Percentiles rank a stretch among this genome's conserved stretches.
Conservation (phyloP, 306 rosid genomes). For the Delonix regia region DNA sequence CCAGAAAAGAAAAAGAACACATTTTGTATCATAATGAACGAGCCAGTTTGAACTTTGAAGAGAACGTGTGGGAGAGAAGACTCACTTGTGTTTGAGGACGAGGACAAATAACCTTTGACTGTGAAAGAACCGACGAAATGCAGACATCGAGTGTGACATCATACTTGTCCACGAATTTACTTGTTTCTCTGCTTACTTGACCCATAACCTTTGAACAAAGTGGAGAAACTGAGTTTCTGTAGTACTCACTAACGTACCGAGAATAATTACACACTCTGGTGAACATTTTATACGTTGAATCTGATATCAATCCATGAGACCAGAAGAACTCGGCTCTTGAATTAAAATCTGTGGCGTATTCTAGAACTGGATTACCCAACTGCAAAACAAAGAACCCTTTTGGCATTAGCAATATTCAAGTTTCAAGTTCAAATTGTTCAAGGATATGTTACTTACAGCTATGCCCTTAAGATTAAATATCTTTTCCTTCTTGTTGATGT, state of each 20-base stretch:
- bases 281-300: constrained; percentile 47
- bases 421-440: neutral
- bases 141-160: constrained; percentile 90
- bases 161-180: constrained; percentile 75
- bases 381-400: constrained; percentile 32
- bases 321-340: constrained; percentile 59
- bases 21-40: neutral
- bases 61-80: constrained; percentile 6
- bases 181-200: constrained; percentile 73
- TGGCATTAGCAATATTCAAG: constrained; percentile 13
- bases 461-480: constrained; percentile 69
- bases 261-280: constrained; percentile 55
- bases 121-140: constrained; percentile 66
- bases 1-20: constrained; percentile 14
- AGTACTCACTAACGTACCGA: constrained; percentile 53
- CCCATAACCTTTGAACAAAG: constrained; percentile 63
- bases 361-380: constrained; percentile 63
- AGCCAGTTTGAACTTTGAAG: constrained; percentile 21
- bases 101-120: constrained; percentile 60
- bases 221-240: constrained; percentile 49
- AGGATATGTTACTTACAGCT: constrained; percentile 54
- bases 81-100: constrained; percentile 61
- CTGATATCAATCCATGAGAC: constrained; percentile 63
- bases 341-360: constrained; percentile 50
- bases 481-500: constrained; percentile 57